phyloP scores from a whole-genome alignment of 2,329 filamentous ascomycete species.

The Fusarium sp. region DNA sequence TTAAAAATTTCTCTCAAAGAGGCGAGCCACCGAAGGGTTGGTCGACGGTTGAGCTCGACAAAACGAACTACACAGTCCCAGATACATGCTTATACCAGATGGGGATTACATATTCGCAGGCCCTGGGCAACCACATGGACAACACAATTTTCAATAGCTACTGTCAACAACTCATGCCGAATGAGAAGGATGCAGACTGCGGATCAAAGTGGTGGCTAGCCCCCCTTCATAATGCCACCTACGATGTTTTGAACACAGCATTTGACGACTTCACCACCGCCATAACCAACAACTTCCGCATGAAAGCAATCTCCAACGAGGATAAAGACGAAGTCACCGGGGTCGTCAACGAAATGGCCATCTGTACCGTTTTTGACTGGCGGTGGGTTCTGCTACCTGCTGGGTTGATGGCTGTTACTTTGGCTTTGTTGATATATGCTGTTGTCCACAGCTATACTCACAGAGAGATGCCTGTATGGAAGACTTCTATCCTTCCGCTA shows the following conservation, averaged over 20 bases:
- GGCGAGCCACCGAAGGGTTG: neutral
- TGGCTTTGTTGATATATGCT: neutral
- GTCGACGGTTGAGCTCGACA: neutral
- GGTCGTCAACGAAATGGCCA: neutral
- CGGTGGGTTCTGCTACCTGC: conserved; percentile 8
- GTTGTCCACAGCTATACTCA: neutral
- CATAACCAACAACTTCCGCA: conserved; percentile 11
- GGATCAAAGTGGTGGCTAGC: neutral
- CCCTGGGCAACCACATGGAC: neutral
- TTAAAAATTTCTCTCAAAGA: neutral
- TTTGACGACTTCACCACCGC: neutral
- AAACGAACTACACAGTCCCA: neutral
- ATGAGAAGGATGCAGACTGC: too few species aligned
- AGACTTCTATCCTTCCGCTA: conserved; percentile 7
- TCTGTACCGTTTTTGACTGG: conserved; percentile 17
- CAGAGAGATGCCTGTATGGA: neutral
- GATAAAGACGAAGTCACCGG: neutral
- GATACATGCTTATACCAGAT: neutral
- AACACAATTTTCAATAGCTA: neutral
- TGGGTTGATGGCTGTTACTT: neutral
- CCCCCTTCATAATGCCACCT: neutral
- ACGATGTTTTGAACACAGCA: neutral
- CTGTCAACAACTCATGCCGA: too few species aligned
- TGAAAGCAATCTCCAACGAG: neutral
- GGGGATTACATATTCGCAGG: neutral